phyloP scores from a whole-genome alignment of 371 early-diverging fungal genomes.

The Coemansia sp. region DNA sequence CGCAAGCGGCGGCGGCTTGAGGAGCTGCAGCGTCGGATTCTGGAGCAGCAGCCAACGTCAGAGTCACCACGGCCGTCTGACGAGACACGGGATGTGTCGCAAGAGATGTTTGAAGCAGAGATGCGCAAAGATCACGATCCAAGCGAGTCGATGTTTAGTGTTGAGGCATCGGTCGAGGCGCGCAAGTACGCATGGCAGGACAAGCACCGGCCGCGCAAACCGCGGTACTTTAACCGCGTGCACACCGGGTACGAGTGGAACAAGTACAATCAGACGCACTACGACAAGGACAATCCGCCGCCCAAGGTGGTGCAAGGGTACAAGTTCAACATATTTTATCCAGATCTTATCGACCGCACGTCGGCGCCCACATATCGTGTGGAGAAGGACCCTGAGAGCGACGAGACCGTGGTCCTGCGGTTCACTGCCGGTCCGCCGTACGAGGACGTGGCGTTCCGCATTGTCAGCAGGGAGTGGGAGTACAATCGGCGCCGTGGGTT shows the following conservation, averaged over 20 bases:
- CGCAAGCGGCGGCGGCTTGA: constrained; percentile 37
- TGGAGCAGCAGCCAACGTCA: constrained; percentile 55
- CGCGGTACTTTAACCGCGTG: constrained; percentile 92
- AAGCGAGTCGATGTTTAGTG: constrained; percentile 77
- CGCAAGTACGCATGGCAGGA: constrained; percentile 83
- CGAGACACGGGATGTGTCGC: constrained; percentile 5
- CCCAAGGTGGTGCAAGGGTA: constrained; percentile 97
- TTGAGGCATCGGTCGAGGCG: constrained; percentile 68
- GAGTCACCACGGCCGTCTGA: constrained; percentile 20
- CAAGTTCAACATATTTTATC: constrained; percentile 95
- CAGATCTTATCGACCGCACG: constrained; percentile 89
- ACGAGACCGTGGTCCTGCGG: constrained; percentile 78
- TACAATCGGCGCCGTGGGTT: constrained; percentile 89
- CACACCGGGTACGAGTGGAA: constrained; percentile 98
- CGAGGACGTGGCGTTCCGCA: constrained; percentile 93
- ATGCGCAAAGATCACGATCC: constrained; percentile 74
- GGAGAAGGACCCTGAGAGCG: constrained; percentile 64
- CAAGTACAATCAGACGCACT: constrained; percentile 97
- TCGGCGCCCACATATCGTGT: constrained; percentile 84
- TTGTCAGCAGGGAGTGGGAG: constrained; percentile 96
- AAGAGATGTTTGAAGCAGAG: constrained; percentile 63
- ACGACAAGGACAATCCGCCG: constrained; percentile 94
- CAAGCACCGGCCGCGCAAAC: constrained; percentile 92
- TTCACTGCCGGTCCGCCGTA: constrained; percentile 95
- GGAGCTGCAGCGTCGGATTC: constrained; percentile 42